phyloP scores from a whole-genome alignment of 352 stramenopile genomes.

The Pelagophyceae sp. region DNA sequence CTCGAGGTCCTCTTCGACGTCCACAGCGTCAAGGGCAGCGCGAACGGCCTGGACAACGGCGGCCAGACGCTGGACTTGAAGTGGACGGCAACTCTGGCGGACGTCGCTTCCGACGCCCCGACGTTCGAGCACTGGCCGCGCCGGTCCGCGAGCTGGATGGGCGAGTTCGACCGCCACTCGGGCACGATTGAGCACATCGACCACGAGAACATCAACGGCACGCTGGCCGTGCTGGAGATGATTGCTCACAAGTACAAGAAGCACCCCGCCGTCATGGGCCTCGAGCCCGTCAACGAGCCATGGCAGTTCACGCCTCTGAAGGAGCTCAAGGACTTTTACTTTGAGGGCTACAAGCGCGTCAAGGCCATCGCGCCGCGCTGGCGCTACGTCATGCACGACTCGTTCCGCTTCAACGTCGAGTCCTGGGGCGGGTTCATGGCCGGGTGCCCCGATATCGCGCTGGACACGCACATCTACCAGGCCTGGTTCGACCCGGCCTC shows the following conservation, averaged over 20 bases:
- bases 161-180: slow-evolving; percentile 67
- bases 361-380: slow-evolving; percentile 78
- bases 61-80: slow-evolving; percentile 69
- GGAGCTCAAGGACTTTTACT: slow-evolving; percentile 86
- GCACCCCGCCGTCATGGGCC: slow-evolving; percentile 71
- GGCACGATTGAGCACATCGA: slow-evolving; percentile 35
- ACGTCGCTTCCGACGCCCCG: slow-evolving; percentile 56
- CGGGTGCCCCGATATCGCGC: slow-evolving; percentile 68
- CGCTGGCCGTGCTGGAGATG: slow-evolving; percentile 64
- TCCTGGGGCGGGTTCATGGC: slow-evolving; percentile 64
- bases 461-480: slow-evolving; percentile 94
- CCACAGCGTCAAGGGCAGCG: slow-evolving; percentile 75
- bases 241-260: slow-evolving; percentile 77
- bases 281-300: slow-evolving; percentile 88
- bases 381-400: slow-evolving; percentile 92
- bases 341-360: slow-evolving; percentile 85
- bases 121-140: slow-evolving; percentile 85
- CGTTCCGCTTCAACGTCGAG: slow-evolving; percentile 73
- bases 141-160: slow-evolving; percentile 74
- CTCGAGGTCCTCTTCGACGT: slow-evolving; percentile 82
- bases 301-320: slow-evolving; percentile 85
- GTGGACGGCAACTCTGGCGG: slow-evolving; percentile 53
- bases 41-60: slow-evolving; percentile 92
- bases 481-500: slow-evolving; percentile 52
- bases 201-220: slow-evolving; percentile 80